A percentile compares a stretch with the other conserved stretches of the same genome.
These are phyloP conservation scores for Allomyces javanicus DNA, from an alignment of 192 early-diverging fungal species.

Conservation along the genomic window DNA sequence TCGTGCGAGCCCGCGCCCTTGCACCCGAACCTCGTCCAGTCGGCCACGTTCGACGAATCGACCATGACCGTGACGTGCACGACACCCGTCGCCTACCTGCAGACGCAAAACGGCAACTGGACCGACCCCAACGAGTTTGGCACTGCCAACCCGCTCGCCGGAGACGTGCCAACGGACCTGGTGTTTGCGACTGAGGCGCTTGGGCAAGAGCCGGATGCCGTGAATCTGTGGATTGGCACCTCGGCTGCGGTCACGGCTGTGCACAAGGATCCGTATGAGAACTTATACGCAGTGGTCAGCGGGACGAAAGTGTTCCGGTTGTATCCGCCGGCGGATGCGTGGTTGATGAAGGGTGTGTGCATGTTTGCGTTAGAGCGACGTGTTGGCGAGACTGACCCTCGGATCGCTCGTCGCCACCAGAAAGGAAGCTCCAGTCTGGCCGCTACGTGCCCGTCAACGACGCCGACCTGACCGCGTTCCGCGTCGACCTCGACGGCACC, in stretches of 20 bases:
- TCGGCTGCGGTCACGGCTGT: constrained; percentile 13
- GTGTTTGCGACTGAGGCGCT: constrained; percentile 16
- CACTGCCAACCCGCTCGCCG: neutral
- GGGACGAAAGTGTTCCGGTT: constrained; percentile 25
- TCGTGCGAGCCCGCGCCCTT: neutral
- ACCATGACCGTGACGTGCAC: neutral
- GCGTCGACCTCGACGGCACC: neutral
- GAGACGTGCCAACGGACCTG: constrained; percentile 17
- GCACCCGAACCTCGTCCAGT: neutral
- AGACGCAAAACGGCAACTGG: constrained; percentile 25
- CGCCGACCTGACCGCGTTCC: neutral
- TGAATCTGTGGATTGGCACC: constrained; percentile 31
- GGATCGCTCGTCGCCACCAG: too few species aligned
- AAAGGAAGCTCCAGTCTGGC: too few species aligned
- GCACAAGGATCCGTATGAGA: constrained; percentile 38
- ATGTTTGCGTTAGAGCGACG: too few species aligned
- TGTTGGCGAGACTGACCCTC: too few species aligned
- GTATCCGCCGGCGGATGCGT: constrained; percentile 9
- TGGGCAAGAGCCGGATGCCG: constrained; percentile 19
- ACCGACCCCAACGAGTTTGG: constrained; percentile 8
- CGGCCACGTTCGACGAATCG: neutral
- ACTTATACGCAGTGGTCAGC: constrained; percentile 24
- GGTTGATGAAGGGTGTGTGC: constrained; percentile 1
- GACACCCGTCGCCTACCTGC: constrained; percentile 12
- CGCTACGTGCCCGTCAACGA: too few species aligned